These are phyloP conservation scores for Colletotrichum gigasporum DNA, from an alignment of 2,329 filamentous ascomycete species.

Conservation along the genomic window DNA sequence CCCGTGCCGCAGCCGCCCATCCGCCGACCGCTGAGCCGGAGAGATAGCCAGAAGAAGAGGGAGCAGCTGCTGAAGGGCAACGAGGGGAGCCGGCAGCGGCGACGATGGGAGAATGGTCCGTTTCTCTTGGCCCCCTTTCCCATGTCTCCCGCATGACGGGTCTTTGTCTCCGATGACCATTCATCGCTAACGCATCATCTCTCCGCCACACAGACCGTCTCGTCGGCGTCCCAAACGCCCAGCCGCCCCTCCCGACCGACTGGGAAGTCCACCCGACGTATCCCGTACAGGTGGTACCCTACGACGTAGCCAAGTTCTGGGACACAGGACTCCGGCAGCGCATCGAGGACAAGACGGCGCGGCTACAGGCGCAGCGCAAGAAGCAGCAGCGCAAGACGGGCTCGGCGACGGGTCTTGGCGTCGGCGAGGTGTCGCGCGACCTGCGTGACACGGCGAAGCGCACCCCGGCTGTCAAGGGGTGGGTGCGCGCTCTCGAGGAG, in stretches of 20 bases:
- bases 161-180: background rate
- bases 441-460: slow-evolving; percentile 84
- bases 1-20: slow-evolving; percentile 42
- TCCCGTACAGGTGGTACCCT: slow-evolving; percentile 80
- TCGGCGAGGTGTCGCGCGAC: slow-evolving; percentile 78
- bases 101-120: slow-evolving; percentile 93
- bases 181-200: background rate
- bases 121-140: background rate
- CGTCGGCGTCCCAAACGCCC: slow-evolving; percentile 84
- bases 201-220: slow-evolving; percentile 74
- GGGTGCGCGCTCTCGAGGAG: slow-evolving; percentile 86
- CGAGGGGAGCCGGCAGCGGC: slow-evolving; percentile 85
- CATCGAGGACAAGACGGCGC: slow-evolving; percentile 56
- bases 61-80: slow-evolving; percentile 88
- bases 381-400: slow-evolving; percentile 53
- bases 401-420: slow-evolving; percentile 53
- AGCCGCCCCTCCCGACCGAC: slow-evolving; percentile 83
- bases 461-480: slow-evolving; percentile 77
- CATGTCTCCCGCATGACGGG: background rate
- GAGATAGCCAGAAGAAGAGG: slow-evolving; percentile 68
- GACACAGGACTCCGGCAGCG: slow-evolving; percentile 65
- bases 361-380: slow-evolving; percentile 53
- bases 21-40: slow-evolving; percentile 55
- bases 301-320: slow-evolving; percentile 89
- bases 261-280: slow-evolving; percentile 87